Conservation (phyloP, 352 stramenopile genomes). For the Stramenopiles sp. region DNA sequence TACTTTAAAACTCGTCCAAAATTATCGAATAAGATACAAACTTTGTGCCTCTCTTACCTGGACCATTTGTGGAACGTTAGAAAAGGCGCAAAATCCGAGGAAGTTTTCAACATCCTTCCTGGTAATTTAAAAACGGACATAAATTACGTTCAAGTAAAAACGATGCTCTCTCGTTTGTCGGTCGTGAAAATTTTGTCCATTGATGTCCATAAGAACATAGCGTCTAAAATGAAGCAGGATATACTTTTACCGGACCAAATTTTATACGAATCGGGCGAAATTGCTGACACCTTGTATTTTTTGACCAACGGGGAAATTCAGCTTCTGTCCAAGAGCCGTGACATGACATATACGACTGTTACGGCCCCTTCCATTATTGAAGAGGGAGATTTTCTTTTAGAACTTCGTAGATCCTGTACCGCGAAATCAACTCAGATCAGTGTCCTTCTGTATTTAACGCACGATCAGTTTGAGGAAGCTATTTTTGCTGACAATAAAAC, state of each 20-base stretch:
- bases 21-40: too few relatives aligned
- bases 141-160: too few relatives aligned
- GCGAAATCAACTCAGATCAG: neutral
- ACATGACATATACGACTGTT: neutral
- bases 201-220: constrained; percentile 24
- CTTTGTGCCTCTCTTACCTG: too few relatives aligned
- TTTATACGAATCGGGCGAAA: constrained; percentile 28
- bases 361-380: neutral
- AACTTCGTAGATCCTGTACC: neutral
- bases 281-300: constrained; percentile 24
- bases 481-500: neutral
- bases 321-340: constrained; percentile 14
- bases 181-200: constrained; percentile 22
- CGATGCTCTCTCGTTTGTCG: too few relatives aligned
- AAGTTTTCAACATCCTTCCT: too few relatives aligned
- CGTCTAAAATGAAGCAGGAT: constrained; percentile 24
- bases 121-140: too few relatives aligned
- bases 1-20: too few relatives aligned
- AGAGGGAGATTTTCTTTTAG: neutral
- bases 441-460: neutral
- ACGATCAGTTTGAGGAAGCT: neutral
- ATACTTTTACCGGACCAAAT: constrained; percentile 27
- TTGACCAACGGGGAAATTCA: constrained; percentile 25
- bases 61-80: too few relatives aligned
- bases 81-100: too few relatives aligned